Percentiles rank a stretch among this genome's conserved stretches.
Conservation (phyloP, 768 basidiomycete species). For the Auricularia heimuer region DNA sequence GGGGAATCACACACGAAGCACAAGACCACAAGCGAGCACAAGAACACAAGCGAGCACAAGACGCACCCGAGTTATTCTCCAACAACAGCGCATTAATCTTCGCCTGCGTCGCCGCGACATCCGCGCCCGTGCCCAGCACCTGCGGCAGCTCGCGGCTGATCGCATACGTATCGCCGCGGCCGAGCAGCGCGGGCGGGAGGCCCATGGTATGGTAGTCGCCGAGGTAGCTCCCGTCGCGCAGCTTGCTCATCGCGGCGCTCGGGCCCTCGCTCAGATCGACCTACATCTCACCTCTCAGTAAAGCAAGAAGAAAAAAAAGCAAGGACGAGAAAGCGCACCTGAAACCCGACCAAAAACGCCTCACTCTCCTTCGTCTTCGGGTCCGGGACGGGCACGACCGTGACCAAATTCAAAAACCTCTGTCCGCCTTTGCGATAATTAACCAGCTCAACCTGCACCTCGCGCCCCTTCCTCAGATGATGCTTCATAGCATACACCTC, state of each 20-base stretch:
- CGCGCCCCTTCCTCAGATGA: constrained; percentile 53
- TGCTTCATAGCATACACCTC: constrained; percentile 41
- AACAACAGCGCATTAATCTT: background rate
- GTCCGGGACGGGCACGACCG: constrained; percentile 72
- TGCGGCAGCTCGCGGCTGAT: constrained; percentile 2
- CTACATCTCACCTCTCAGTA: constrained; percentile 30
- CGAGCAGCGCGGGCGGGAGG: background rate
- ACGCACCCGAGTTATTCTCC: background rate
- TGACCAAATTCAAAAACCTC: constrained; percentile 87
- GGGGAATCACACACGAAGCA: too few relatives aligned
- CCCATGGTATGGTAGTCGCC: constrained; percentile 40
- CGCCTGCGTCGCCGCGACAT: background rate
- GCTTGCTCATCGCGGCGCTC: constrained; percentile 67
- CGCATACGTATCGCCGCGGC: background rate
- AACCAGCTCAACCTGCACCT: constrained; percentile 47
- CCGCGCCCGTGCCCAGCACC: constrained; percentile 1
- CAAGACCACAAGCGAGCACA: constrained; percentile 2
- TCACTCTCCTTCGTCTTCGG: constrained; percentile 57
- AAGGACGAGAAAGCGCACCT: background rate
- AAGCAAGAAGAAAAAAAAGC: background rate
- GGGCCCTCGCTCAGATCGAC: constrained; percentile 87
- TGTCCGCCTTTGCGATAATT: constrained; percentile 82
- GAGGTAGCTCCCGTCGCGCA: constrained; percentile 68
- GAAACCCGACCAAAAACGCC: constrained; percentile 84
- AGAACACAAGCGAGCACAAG: background rate